Evolutionary conservation across 805 yeast genomes (phyloP), one percentile per base, ranked within the genome.

Genomic region (Myxozyma neotropica): DNA sequence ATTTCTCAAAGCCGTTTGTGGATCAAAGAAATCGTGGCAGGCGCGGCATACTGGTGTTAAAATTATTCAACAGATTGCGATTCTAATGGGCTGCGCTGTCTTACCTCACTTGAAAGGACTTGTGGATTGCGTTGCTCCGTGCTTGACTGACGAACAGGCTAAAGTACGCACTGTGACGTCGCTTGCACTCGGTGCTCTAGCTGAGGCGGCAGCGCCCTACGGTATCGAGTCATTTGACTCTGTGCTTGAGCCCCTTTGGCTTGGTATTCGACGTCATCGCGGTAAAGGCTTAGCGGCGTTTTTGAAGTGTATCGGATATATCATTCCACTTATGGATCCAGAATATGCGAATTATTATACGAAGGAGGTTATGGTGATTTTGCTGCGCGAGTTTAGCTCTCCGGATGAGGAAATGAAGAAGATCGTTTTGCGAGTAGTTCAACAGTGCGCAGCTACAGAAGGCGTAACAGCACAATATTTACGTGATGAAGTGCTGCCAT

Each of bases 371-470:
- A 81, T 91, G 78, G 75, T 75, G 19, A 80, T 90, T 27, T 75
- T 91, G 4, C 68, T 83, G 2, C 77, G 94, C 55, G 96, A 92
- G 72, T 88, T 90, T 67, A 72, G 76, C 36, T 83, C 95, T 0
- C 91, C 94, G 0, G 96, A 90, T 69, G 96, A 88, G 61, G 96
- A 91, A 50, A 88, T 92, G 93, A 84, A 83, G 67, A 81, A 81
- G 59, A 81, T 91, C 0, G 87, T 92, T 2, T 72, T 94, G 59
- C 75, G 79, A 31, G 88, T 89, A 6, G 75, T 92, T 31, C 85
- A 81, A 55, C 85, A 81, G 60, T 83, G 94, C 66, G 83, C 89
- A 13, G 73, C 81, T 1, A 77, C 88, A 1, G 84, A 81, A 12
- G 83, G 83, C 12, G 78, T 89, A 13, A 77, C 75, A 15, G 73